Base-by-base conservation (phyloP, 768 basidiomycete genomes). In the Pleurotus tuoliensis region DNA sequence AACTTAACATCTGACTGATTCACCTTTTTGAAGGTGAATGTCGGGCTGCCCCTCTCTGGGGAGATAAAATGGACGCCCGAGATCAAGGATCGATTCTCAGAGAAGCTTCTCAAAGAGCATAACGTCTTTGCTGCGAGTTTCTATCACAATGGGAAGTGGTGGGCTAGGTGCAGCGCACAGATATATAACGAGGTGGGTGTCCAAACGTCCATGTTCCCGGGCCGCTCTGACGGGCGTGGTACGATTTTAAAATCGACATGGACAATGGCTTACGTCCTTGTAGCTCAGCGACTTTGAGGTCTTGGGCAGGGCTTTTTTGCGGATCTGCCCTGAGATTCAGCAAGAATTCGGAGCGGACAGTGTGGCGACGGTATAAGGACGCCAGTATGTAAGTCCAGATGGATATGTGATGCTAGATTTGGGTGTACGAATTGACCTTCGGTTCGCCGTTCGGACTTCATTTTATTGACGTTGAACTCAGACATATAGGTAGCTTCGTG, bases 81-180 rank as follows among this genome's bases (percentile, higher is more conserved):
- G 22, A 57, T 73, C 5, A 53, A 69, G 39, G 12, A 20, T 1
- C 62, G 64, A 44, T 59, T 77, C 56, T 66, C 67, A 24, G 45
- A 61, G 24, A 71, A 73, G 44, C 52, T 77, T 41, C 60, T 73
- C 20, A 50, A 67, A 3, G 69, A 72, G 3, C 60, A 70, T 27
- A 77, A 79, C 24, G 68, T 70, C 3, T 77, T 64, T 58, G 66
- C 70, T 1, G 63, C 68, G 1, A 59, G 64, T 39, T 78, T 69
- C 55, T 67, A 71, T 45, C 74, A 78, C 53, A 70, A 75, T 47
- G 68, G 66, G 0, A 59, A 60, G 15, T 81, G 79, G 78, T 80
- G 79, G 79, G 72, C 72, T 0, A 67, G 80, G 18, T 74, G 71
- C 52, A 77, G 78, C 56, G 74, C 73, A 2, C 80, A 82, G 57